A percentile compares a stretch with the other conserved stretches of the same genome.
Conservation (phyloP, 1,284 basidiomycete species). For the Flammula alnicola region DNA sequence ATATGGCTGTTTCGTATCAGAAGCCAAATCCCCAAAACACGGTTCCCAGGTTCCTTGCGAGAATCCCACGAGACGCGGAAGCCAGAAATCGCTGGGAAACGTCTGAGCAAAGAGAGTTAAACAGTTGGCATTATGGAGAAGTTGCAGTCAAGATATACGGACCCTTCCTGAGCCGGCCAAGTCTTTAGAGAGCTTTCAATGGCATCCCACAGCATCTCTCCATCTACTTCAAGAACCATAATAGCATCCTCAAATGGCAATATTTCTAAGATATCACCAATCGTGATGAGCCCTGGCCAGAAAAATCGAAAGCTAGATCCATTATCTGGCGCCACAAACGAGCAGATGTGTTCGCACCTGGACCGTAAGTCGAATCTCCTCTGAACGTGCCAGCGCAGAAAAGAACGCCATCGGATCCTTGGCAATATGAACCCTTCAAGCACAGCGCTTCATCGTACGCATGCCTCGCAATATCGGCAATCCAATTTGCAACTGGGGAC, state of each 20-base stretch:
- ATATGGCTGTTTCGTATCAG: constrained; percentile 50
- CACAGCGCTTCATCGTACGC: constrained; percentile 83
- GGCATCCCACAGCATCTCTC: constrained; percentile 81
- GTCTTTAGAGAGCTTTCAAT: constrained; percentile 77
- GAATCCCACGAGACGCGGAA: constrained; percentile 90
- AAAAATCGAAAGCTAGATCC: constrained; percentile 1
- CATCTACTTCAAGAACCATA: constrained; percentile 84
- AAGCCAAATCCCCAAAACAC: constrained; percentile 78
- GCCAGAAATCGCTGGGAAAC: constrained; percentile 90
- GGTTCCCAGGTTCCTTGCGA: constrained; percentile 65
- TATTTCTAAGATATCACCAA: constrained; percentile 88
- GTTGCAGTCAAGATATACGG: constrained; percentile 26
- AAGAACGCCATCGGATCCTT: constrained; percentile 78
- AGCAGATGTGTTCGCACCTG: constrained; percentile 56
- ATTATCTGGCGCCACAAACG: background rate
- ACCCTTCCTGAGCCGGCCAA: constrained; percentile 94
- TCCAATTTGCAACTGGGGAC: constrained; percentile 87
- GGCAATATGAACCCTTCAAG: constrained; percentile 50
- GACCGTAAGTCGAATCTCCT: constrained; percentile 86
- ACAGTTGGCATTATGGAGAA: no score
- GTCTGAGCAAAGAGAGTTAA: constrained; percentile 48
- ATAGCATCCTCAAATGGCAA: constrained; percentile 89
- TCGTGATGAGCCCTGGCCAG: constrained; percentile 73
- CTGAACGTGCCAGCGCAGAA: constrained; percentile 88
- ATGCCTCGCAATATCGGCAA: constrained; percentile 86